These are phyloP conservation scores for Trametes cubensis DNA, from an alignment of 768 basidiomycete genomes.

Conservation along the genomic window DNA sequence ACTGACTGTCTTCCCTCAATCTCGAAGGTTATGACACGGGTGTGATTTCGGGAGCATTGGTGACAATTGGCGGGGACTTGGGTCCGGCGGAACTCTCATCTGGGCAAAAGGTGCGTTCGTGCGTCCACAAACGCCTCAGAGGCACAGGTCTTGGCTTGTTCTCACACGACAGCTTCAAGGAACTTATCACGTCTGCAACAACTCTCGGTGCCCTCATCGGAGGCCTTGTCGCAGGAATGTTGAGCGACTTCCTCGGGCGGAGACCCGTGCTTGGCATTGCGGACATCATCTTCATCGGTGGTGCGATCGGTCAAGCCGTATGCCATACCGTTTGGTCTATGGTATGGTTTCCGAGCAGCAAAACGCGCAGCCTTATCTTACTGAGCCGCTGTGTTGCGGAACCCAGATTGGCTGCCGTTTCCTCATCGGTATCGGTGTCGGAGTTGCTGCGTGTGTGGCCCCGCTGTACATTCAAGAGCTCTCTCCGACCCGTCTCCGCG, in stretches of 20 bases:
- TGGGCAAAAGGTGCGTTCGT: conserved; percentile 57
- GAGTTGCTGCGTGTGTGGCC: conserved; percentile 75
- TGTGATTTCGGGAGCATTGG: conserved; percentile 79
- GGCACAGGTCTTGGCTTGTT: too few relatives aligned
- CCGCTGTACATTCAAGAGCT: conserved; percentile 86
- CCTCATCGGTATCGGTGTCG: conserved; percentile 74
- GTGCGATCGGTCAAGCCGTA: conserved; percentile 71
- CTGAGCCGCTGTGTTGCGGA: too few relatives aligned
- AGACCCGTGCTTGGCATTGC: conserved; percentile 65
- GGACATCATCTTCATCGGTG: conserved; percentile 73
- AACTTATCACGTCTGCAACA: conserved; percentile 79
- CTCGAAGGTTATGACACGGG: conserved; percentile 76
- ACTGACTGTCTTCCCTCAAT: not conserved
- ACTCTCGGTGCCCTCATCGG: conserved; percentile 79
- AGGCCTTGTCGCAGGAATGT: conserved; percentile 66
- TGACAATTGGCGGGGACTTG: conserved; percentile 69
- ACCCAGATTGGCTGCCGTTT: conserved; percentile 69
- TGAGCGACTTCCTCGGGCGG: conserved; percentile 74
- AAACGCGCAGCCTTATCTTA: not conserved
- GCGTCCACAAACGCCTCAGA: too few relatives aligned
- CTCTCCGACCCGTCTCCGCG: conserved; percentile 71
- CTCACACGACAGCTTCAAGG: conserved; percentile 36
- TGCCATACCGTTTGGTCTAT: conserved; percentile 72
- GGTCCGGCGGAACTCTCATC: conserved; percentile 58
- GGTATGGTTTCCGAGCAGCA: conserved; percentile 39